Base-by-base conservation (phyloP, 441 rosid genomes). In the Gossypium schwendimanii region DNA sequence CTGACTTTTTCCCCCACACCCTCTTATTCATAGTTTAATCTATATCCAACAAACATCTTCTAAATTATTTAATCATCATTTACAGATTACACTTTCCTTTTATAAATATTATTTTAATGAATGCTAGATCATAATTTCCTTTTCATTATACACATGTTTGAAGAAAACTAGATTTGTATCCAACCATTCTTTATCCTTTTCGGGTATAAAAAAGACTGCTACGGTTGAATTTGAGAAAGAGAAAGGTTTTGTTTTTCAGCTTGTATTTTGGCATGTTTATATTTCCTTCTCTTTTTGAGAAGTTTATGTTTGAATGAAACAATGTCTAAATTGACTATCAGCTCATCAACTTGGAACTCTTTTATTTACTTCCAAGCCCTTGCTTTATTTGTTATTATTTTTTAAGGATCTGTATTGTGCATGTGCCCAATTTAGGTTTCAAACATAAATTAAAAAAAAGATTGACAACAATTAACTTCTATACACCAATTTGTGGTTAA, bases 341-440 rank as follows among this genome's bases (percentile, higher is more conserved):
- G 84, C 76, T 55, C 77, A 68, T 73, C 81, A 75, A 76, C 79
- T 72, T 76, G 79, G 75, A 77, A 75, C 55, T 24, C 44, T 39
- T 39, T 39, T 39, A 11, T 12, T 12, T 39, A 57, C 52, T 54
- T 69, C 24, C 33, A 12, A 3, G n/a, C 9, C 57, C 12, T 9
- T 10, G 14, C 3, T 20, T 10, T 10, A 0, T n/a, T 6, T 14
- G 1, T 50, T 50, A 4, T 50, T 50, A 1, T 5, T 36, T 44
- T 39, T 8, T 8, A 39, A 39, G 11, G 11, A 8, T 39, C 44
- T 39, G 11, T 39, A 39, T 7, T 8, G 11, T 39, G 44, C 44
- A 39, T 39, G 44, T 39, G 11, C 44, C 3, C 44, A 39, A 39
- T 39, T 39, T 39, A 39, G 44, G 44, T 39, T 39, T 39, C 10